Evolutionary conservation across 2,329 filamentous ascomycete species (phyloP).

Genomic region (Macrophomina tecta): DNA sequence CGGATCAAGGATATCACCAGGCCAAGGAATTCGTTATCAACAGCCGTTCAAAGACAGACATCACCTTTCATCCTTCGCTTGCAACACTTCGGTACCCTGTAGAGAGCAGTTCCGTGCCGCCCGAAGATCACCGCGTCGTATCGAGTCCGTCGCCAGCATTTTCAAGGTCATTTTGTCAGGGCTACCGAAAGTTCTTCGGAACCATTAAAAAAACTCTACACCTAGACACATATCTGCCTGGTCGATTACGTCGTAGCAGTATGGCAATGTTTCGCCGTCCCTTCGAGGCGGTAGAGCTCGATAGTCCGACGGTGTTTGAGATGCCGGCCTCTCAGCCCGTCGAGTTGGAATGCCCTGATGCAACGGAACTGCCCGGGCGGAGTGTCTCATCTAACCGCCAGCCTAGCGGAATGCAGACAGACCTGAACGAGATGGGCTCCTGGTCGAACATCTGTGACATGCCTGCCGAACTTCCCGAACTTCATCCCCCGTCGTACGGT

Average conservation of each 20-base stretch:
- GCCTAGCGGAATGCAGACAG: background rate
- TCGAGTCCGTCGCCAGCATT: background rate
- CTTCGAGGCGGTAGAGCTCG: background rate
- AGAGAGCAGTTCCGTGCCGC: background rate
- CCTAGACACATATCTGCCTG: background rate
- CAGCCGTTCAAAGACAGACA: background rate
- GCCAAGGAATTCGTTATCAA: background rate
- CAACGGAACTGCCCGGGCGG: background rate
- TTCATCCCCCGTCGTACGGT: background rate
- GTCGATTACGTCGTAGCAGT: background rate
- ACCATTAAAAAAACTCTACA: background rate
- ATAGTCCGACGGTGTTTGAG: background rate
- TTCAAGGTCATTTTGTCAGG: background rate
- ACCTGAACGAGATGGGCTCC: background rate
- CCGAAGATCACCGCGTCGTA: background rate
- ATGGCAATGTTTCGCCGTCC: background rate
- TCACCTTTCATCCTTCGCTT: background rate
- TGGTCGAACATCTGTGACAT: background rate
- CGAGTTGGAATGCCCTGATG: background rate
- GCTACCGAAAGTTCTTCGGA: background rate
- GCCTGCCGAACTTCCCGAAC: background rate
- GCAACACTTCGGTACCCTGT: background rate
- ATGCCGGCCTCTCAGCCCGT: background rate
- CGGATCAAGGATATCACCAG: background rate
- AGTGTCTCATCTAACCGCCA: too few relatives aligned